Conservation (phyloP, 371 early-diverging fungal species). For the Hamiltosporidium tvaerminnensis region DNA sequence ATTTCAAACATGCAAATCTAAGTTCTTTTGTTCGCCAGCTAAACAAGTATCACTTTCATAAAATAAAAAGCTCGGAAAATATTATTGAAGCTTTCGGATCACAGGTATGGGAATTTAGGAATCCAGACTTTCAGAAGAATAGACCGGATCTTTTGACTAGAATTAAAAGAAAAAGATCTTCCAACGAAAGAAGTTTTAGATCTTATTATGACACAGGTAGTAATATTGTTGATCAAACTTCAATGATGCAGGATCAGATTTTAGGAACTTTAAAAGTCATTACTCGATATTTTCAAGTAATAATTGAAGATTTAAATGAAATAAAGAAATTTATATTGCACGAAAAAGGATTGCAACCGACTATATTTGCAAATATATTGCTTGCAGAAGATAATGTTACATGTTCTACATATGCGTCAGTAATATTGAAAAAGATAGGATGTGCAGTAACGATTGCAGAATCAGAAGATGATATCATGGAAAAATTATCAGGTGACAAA, state of each 20-base stretch:
- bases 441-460: slow-evolving; percentile 15
- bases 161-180: slow-evolving; percentile 45
- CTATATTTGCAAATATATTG: slow-evolving; percentile 8
- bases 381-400: slow-evolving; percentile 28
- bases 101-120: slow-evolving; percentile 45
- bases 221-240: slow-evolving; percentile 22
- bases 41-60: slow-evolving; percentile 53
- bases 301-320: slow-evolving; percentile 46
- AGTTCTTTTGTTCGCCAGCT: slow-evolving; percentile 53
- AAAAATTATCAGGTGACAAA: slow-evolving; percentile 15
- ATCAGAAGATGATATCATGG: slow-evolving; percentile 6
- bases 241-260: slow-evolving; percentile 36
- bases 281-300: slow-evolving; percentile 39
- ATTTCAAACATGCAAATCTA: slow-evolving; percentile 50
- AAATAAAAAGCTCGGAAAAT: slow-evolving; percentile 40
- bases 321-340: slow-evolving; percentile 29
- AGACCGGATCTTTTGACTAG: slow-evolving; percentile 34
- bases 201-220: slow-evolving; percentile 11
- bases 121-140: slow-evolving; percentile 41
- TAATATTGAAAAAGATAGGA: slow-evolving; percentile 25
- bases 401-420: slow-evolving; percentile 28
- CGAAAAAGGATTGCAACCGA: slow-evolving; percentile 10
- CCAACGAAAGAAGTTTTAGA: slow-evolving; percentile 21
- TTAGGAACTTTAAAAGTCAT: slow-evolving; percentile 33
- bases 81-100: slow-evolving; percentile 25